Evolutionary conservation across 257 asterid genomes (phyloP).

Genomic region (Apocynum venetum): DNA sequence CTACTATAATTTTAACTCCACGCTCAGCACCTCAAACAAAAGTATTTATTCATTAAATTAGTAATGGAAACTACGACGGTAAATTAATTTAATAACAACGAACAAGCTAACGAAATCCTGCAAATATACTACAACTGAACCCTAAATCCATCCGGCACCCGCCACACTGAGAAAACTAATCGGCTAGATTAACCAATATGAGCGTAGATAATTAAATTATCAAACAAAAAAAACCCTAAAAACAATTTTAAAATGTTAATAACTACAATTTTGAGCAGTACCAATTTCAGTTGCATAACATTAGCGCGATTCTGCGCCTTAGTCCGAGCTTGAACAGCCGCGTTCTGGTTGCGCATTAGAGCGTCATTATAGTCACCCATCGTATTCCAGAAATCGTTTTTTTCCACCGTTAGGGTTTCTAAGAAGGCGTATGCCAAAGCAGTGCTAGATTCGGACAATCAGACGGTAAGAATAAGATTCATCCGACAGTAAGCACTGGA

Average conservation of each 20-base stretch:
- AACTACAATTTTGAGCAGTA: constrained; percentile 19
- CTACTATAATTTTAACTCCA: neutral
- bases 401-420: constrained; percentile 20
- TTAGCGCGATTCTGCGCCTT: constrained; percentile 93
- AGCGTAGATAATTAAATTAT: neutral
- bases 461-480: constrained; percentile 13
- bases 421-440: neutral
- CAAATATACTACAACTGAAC: neutral
- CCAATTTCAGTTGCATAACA: constrained; percentile 93
- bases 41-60: neutral
- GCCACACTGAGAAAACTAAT: neutral
- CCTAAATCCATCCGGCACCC: neutral
- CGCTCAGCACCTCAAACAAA: neutral
- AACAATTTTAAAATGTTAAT: neutral
- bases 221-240: neutral
- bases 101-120: neutral
- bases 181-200: neutral
- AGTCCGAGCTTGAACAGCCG: constrained; percentile 91
- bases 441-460: neutral
- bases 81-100: neutral
- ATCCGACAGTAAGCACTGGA: constrained; percentile 8
- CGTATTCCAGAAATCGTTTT: constrained; percentile 1
- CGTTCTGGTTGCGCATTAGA: constrained; percentile 80
- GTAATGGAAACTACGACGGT: neutral
- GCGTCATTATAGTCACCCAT: constrained; percentile 95